Evolutionary conservation across 1,139 yeast species (phyloP), one percentile per base, ranked within the genome.

Genomic region (Candida sanyaensis): DNA sequence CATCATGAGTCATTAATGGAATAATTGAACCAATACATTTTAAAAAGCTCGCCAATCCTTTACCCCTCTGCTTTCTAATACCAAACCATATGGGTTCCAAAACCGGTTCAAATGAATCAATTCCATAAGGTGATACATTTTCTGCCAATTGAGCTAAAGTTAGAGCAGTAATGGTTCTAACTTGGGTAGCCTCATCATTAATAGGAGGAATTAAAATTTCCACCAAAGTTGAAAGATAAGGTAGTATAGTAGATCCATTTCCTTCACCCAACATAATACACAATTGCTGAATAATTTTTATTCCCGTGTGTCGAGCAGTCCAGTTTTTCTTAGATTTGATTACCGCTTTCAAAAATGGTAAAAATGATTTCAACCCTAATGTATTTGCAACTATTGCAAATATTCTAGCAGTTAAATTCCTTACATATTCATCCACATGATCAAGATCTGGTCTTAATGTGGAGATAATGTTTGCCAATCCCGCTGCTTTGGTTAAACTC

Each of bases 291-390:
- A 91, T 77, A 13, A 84, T 81, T 57, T 83, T 86, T 13, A 85
- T 79, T 51, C 97, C 98, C 0, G 97, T 89, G 55, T 89, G 96
- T 43, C 96, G 81, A 0, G 96, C 92, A 56, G 82, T 82, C 95
- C 96, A 87, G 47, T 84, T 82, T 60, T 86, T 88, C 58, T 83
- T 85, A 0, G 96, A 87, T 47, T 77, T 78, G 47, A 95, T 84
- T 1, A 90, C 95, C 0, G 97, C 97, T 51, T 77, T 81, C 32
- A 93, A 64, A 61, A 93, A 91, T 0, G 97, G 97, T 12, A 93
- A 60, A 44, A 90, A 65, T 3, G 80, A 70, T 2, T 81, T 83
- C 7, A 91, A 70, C 0, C 98, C 97, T 29, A 91, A 65, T 0
- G 97, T 82, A 46, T 83, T 81, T 0, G 96, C 92, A 2, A 88